phyloP scores from a whole-genome alignment of 2,329 filamentous ascomycete species.

The Sporothrix curviconia region DNA sequence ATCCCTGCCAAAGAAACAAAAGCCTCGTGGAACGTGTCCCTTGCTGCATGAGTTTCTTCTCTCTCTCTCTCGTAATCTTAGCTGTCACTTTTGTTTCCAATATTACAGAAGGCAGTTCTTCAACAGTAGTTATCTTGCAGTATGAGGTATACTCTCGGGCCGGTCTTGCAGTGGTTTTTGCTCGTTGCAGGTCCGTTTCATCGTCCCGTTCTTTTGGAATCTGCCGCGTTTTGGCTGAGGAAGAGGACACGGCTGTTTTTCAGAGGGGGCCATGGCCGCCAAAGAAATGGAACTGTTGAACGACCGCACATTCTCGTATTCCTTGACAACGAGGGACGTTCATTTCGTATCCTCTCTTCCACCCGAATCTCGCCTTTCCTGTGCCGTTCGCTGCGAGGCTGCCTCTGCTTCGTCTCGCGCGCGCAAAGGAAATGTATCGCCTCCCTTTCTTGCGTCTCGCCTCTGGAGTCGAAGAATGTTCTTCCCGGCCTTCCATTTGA shows the following conservation, averaged over 20 bases:
- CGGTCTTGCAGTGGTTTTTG: neutral
- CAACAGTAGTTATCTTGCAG: no score
- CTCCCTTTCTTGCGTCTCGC: no score
- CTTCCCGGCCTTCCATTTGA: neutral
- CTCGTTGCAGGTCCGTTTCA: slow-evolving; percentile 20
- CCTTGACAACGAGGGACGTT: no score
- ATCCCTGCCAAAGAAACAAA: neutral
- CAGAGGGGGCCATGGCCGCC: neutral
- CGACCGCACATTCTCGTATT: no score
- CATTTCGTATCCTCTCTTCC: no score
- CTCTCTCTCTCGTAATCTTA: no score
- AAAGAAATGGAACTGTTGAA: no score
- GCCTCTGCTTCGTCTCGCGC: neutral
- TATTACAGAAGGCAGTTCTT: no score
- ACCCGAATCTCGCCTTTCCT: no score
- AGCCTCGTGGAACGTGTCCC: slow-evolving; percentile 5
- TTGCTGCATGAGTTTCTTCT: neutral
- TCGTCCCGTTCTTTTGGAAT: neutral
- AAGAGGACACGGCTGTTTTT: neutral
- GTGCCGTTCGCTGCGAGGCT: no score
- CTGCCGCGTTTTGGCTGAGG: neutral
- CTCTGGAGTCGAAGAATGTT: slow-evolving; percentile 2
- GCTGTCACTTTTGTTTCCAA: no score
- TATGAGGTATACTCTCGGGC: neutral
- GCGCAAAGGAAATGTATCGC: no score